Base-by-base conservation (phyloP, 2,329 filamentous ascomycete species). In the Ceratocystis cubensis region DNA sequence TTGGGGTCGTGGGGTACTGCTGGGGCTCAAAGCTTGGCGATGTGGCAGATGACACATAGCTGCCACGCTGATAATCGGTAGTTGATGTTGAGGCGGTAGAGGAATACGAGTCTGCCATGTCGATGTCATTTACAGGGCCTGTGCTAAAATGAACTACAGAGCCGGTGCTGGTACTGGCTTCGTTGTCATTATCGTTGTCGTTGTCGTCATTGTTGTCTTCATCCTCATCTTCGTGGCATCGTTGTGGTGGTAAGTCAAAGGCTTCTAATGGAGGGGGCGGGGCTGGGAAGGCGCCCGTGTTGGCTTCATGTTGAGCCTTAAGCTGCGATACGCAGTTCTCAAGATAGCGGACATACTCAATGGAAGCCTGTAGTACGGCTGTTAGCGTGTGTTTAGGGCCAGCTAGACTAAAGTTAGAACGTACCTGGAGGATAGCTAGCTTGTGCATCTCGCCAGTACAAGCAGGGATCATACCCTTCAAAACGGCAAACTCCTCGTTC, bases 381-480 rank as follows among this genome's bases (percentile, higher is more conserved):
- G 53, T 65, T 50, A 48, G 64, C 30, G 5, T 57, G n/a, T 8
- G n/a, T 28, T 57, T 53, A 33, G n/a, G 44, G 67, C 59, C 15
- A 65, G 46, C 6, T 6, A 22, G 46, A 7, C 13, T 33, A 22
- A 28, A 8, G 28, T 5, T 25, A 33, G 56, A 37, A 75, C 81
- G 70, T 75, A 95, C 92, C 84, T 96, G 91, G 63, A 97, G 78
- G 71, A 97, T 96, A 17, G 92, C 91, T 67, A 97, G 79, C 77
- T 99, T 99, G 76, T 97, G 94, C 94, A 97, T 97, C 73, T 97
- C 93, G 5, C 91, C 92, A n/a, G 84, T 85, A 75, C 94, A 97
- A 1, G 94, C 93, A 0, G 94, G 94, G 67, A 97, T 95, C 89
- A 99, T 91, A 72, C 88, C 84, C 77, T 97, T 97, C 70, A 97